Evolutionary conservation across 768 basidiomycete species (phyloP).

Genomic region (Lepiota brunneoincarnata): DNA sequence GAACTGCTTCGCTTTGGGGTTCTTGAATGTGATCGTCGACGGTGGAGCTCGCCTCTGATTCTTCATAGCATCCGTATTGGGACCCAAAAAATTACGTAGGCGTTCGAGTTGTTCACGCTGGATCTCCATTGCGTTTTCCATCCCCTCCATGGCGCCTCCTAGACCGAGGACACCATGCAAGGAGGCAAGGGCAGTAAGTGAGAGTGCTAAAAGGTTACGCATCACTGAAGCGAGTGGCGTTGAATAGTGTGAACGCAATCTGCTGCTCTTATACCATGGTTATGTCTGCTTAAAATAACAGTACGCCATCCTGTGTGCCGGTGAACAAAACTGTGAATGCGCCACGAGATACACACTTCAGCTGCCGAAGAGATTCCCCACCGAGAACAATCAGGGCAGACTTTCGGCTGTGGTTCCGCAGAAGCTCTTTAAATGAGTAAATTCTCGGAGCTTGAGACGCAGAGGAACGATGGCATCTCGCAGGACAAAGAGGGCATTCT

Average conservation of each 20-base stretch:
- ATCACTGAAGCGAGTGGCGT: conserved; percentile 13
- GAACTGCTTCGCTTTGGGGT: conserved; percentile 59
- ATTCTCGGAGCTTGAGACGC: neutral
- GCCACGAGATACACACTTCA: conserved; percentile 1
- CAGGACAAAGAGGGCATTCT: neutral
- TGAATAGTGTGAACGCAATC: neutral
- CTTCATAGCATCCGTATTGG: conserved; percentile 11
- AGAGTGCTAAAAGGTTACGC: conserved; percentile 15
- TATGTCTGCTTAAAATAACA: neutral
- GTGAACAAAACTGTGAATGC: neutral
- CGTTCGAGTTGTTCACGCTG: conserved; percentile 44
- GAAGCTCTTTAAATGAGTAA: neutral
- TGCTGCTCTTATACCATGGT: conserved; percentile 4
- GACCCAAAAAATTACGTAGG: conserved; percentile 35
- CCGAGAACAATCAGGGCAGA: neutral
- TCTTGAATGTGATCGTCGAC: conserved; percentile 54
- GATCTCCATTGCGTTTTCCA: conserved; percentile 42
- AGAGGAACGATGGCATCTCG: neutral
- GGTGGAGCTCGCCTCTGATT: conserved; percentile 10
- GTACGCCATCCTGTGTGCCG: neutral
- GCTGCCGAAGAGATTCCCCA: neutral
- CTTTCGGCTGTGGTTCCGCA: neutral
- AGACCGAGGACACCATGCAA: conserved; percentile 16
- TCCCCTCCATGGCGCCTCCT: conserved; percentile 32
- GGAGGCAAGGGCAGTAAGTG: conserved; percentile 17